Conservation (phyloP, 192 early-diverging fungal genomes). For the Mortierella antarctica region DNA sequence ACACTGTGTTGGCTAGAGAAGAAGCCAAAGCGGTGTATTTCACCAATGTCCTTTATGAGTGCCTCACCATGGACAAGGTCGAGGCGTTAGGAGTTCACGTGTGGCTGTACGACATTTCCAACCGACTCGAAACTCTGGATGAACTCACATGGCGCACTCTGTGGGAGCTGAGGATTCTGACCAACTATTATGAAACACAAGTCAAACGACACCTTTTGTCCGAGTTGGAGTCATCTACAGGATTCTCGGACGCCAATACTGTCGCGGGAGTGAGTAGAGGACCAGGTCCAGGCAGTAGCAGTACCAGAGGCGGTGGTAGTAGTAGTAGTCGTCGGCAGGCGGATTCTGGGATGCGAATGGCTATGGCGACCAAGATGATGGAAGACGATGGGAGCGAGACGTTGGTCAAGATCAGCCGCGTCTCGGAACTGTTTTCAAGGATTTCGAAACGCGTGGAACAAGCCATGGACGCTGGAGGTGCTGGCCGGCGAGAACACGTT, state of each 20-base stretch:
- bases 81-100: constrained; percentile 61
- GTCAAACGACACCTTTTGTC: constrained; percentile 8
- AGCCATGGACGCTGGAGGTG: not conserved
- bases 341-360: not conserved
- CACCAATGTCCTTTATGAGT: constrained; percentile 62
- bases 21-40: constrained; percentile 49
- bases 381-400: constrained; percentile 51
- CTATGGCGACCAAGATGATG: constrained; percentile 3
- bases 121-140: constrained; percentile 20
- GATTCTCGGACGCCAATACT: not conserved
- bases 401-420: constrained; percentile 24
- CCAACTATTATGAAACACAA: constrained; percentile 34
- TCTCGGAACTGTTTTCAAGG: constrained; percentile 27
- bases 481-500: not conserved
- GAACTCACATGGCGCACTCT: constrained; percentile 26
- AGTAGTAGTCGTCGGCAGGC: not conserved
- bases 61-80: constrained; percentile 61
- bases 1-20: constrained; percentile 42
- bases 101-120: constrained; percentile 51
- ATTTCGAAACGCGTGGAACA: constrained; percentile 35
- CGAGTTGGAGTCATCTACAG: not conserved
- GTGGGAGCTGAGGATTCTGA: constrained; percentile 36
- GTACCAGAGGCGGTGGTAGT: not conserved
- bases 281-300: not conserved
- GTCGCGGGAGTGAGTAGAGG: not conserved